Conservation (phyloP, 176 grass and related monocot species). For the Ensete ventricosum region DNA sequence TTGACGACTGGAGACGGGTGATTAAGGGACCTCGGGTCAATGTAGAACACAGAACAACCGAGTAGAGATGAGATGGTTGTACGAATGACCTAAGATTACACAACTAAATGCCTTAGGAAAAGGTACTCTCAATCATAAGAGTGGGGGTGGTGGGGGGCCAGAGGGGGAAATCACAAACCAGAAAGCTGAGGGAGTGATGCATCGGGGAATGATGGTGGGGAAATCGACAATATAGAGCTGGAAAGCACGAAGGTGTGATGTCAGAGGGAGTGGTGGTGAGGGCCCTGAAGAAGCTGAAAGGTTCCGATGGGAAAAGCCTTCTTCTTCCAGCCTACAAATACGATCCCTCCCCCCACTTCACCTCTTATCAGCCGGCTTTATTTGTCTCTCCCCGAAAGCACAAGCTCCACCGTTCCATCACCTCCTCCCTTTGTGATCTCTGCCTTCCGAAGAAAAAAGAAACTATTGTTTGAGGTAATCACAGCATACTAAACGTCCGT, state of each 20-base stretch:
- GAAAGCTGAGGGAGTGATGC: neutral
- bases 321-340: neutral
- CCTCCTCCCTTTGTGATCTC: neutral
- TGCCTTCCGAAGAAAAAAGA: neutral
- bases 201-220: neutral
- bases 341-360: neutral
- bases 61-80: too few relatives aligned
- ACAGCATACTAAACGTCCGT: too few relatives aligned
- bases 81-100: too few relatives aligned
- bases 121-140: neutral
- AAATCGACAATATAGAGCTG: too few relatives aligned
- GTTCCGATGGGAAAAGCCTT: neutral
- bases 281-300: neutral
- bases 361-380: neutral
- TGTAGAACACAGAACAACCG: neutral
- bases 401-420: neutral
- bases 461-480: neutral
- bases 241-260: constrained; percentile 9
- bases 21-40: too few relatives aligned
- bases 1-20: neutral
- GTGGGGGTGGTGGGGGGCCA: too few relatives aligned
- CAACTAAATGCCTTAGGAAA: neutral
- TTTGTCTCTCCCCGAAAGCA: neutral
- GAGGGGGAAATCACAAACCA: too few relatives aligned
- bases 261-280: neutral